These are phyloP conservation scores for Cokeromyces recurvatus DNA, from an alignment of 371 early-diverging fungal species.

Conservation along the genomic window DNA sequence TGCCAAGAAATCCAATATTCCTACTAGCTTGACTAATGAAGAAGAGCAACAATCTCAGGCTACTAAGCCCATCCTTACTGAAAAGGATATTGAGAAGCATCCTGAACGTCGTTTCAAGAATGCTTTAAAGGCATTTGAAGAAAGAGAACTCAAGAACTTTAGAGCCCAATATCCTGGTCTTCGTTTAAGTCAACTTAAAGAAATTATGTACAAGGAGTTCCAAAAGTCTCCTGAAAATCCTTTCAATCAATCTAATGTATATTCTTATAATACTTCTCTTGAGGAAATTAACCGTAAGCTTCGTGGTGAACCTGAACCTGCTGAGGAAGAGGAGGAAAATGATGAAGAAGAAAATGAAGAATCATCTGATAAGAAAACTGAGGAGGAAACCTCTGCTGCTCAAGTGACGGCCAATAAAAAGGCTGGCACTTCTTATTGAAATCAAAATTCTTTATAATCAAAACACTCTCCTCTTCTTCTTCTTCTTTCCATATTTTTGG, in stretches of 20 bases:
- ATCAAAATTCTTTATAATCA: not conserved
- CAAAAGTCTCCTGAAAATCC: conserved; percentile 87
- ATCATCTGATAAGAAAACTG: not conserved
- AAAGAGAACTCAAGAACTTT: conserved; percentile 53
- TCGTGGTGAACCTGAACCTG: conserved; percentile 8
- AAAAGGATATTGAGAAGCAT: conserved; percentile 71
- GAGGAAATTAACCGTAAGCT: conserved; percentile 51
- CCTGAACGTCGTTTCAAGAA: conserved; percentile 86
- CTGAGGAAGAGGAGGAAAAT: not conserved
- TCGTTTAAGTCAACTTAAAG: conserved; percentile 71
- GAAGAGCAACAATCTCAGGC: not conserved
- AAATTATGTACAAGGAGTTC: conserved; percentile 74
- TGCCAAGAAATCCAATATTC: conserved; percentile 36
- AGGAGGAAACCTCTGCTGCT: not conserved
- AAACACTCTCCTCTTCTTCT: too few species aligned
- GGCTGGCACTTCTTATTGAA: too few species aligned
- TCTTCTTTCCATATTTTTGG: too few species aligned
- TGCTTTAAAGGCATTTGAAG: conserved; percentile 70
- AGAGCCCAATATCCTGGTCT: conserved; percentile 74
- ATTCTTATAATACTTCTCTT: conserved; percentile 67
- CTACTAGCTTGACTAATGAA: not conserved
- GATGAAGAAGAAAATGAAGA: conserved; percentile 2
- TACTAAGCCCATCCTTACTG: conserved; percentile 67
- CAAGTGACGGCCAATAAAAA: too few species aligned
- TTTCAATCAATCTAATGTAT: conserved; percentile 69